Evolutionary conservation across 164 flowering plant genomes (phyloP).

Genomic region (Tinospora cordifolia): DNA sequence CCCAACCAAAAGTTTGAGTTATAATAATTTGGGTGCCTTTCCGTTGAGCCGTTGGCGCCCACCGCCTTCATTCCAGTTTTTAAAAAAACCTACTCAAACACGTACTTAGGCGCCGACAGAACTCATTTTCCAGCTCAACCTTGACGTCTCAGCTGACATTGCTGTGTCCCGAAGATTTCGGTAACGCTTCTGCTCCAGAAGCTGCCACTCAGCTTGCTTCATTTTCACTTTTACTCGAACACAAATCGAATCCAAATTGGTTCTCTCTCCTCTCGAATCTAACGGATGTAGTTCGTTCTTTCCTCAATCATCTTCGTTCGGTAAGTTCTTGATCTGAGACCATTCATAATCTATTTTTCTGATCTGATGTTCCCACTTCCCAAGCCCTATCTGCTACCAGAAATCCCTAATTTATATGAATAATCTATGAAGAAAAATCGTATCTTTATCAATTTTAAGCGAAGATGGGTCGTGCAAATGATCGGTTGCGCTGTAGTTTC

Average conservation of each 20-base stretch:
- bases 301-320: background rate
- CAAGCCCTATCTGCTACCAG: background rate
- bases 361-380: background rate
- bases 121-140: background rate
- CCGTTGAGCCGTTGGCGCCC: background rate
- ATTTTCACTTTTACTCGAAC: background rate
- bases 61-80: background rate
- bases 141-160: background rate
- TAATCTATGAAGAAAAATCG: constrained; percentile 31
- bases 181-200: too few relatives aligned
- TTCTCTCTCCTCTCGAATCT: background rate
- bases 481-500: constrained; percentile 19
- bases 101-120: background rate
- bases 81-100: background rate
- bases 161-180: background rate
- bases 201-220: too few relatives aligned
- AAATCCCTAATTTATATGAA: constrained; percentile 17
- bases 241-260: background rate
- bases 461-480: constrained; percentile 35
- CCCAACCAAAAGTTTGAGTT: too few relatives aligned
- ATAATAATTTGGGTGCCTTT: too few relatives aligned
- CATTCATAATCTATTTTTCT: background rate
- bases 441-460: constrained; percentile 14
- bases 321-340: background rate
- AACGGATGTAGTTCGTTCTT: background rate